Percentiles rank a stretch among this genome's conserved stretches.
These are phyloP conservation scores for Theileria luwenshuni DNA, from an alignment of 169 alveolate genomes.

Conservation along the genomic window DNA sequence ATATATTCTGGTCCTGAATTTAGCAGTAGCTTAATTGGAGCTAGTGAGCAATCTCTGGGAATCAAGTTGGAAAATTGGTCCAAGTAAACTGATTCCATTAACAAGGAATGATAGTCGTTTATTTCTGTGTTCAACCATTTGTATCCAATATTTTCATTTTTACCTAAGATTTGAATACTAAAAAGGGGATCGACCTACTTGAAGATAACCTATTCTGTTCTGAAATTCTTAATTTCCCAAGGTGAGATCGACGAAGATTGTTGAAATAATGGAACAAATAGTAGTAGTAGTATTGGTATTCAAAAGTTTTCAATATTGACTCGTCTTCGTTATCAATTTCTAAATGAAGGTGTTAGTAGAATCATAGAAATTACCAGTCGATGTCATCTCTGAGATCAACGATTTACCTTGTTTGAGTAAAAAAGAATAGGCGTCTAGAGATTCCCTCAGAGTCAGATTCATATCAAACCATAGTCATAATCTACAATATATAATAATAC, in stretches of 20 bases:
- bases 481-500: neutral
- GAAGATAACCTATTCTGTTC: too few relatives aligned
- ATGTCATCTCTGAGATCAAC: conserved; percentile 5
- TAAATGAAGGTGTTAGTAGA: neutral
- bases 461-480: neutral
- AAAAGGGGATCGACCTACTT: too few relatives aligned
- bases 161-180: too few relatives aligned
- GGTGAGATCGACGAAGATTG: conserved; percentile 15
- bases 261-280: conserved; percentile 30
- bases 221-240: too few relatives aligned
- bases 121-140: too few relatives aligned
- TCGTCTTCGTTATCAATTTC: conserved; percentile 14
- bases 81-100: conserved; percentile 8
- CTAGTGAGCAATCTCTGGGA: conserved; percentile 27
- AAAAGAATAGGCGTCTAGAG: conserved; percentile 23
- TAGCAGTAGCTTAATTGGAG: conserved; percentile 15
- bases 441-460: conserved; percentile 21
- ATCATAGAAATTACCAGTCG: conserved; percentile 18
- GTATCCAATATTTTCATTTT: too few relatives aligned
- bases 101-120: conserved; percentile 7
- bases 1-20: neutral
- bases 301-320: conserved; percentile 12
- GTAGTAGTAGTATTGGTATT: conserved; percentile 24
- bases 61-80: conserved; percentile 17
- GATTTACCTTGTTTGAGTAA: conserved; percentile 29